A percentile compares a stretch with the other conserved stretches of the same genome.
Evolutionary conservation across 2,329 filamentous ascomycete species (phyloP).

Genomic region (Xylaria sp.): DNA sequence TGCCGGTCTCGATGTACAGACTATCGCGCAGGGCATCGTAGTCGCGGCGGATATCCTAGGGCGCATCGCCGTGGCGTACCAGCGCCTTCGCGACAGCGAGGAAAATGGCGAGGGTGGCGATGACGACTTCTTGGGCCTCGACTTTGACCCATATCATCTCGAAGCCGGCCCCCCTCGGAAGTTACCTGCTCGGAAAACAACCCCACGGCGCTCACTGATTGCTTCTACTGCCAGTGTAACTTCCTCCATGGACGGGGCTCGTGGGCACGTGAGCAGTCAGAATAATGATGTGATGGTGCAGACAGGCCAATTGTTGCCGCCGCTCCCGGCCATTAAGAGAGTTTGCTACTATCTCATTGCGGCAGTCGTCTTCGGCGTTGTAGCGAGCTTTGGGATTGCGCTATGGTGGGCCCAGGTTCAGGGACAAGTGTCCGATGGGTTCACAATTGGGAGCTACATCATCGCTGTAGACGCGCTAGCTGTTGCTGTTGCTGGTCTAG

Average conservation of each 20-base stretch:
- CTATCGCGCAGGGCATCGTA: constrained; percentile 1
- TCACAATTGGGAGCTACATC: constrained; percentile 31
- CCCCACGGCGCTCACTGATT: not conserved
- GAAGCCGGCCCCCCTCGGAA: constrained; percentile 28
- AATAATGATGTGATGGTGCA: not conserved
- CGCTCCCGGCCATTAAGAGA: constrained; percentile 8
- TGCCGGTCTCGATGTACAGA: constrained; percentile 9
- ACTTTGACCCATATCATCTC: constrained; percentile 25
- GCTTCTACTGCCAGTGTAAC: not conserved
- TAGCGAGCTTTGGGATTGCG: constrained; percentile 24
- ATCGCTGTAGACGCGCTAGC: constrained; percentile 28
- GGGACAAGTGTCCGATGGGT: constrained; percentile 24
- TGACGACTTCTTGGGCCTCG: not conserved
- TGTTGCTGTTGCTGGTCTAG: constrained; percentile 12
- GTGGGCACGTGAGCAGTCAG: not conserved
- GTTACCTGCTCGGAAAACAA: not conserved
- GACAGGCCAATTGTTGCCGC: not conserved
- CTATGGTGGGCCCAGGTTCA: constrained; percentile 27
- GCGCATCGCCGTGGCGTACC: constrained; percentile 17
- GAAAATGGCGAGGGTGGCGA: not conserved
- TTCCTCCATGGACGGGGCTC: not conserved
- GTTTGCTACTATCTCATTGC: constrained; percentile 33
- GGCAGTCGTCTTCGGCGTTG: constrained; percentile 23
- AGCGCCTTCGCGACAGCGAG: constrained; percentile 9
- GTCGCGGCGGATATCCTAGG: constrained; percentile 1